Base-by-base conservation (phyloP, 2,329 filamentous ascomycete genomes). In the Ceratocystis smalleyi region DNA sequence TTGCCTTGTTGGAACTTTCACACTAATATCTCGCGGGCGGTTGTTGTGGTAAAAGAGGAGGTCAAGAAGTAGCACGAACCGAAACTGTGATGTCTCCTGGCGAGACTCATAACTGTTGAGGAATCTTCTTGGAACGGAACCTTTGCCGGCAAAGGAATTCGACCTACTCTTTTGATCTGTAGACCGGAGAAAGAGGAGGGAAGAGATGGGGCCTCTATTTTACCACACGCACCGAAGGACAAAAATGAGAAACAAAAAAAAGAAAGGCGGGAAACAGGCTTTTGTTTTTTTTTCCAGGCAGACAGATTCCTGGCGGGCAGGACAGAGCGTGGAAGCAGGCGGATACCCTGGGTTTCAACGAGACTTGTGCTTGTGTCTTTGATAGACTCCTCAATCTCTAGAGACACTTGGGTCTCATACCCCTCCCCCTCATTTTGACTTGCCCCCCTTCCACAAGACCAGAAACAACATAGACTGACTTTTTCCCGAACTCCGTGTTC, bases 401-500 rank as follows among this genome's bases (percentile, higher is more conserved):
- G 17, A 63, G 61, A 63, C 22, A 22, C 61, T 6, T 24, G 47
- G 19, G 47, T 24, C 22, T 10, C 4, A 15, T 19, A 19, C 2
- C 24, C 24, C 22, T n/a, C 47, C 47, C 51, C 54, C 54, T 35
- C 54, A 40, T 57, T 30, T 55, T 30, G 30, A 30, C 59, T 30
- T 61, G 35, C 49, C 24, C 43, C 43, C 19, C 43, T 30, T 43
- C 10, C 24, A 57, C 47, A 57, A 43, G 24, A 63, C 62, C 22
- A 57, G 62, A 63, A 43, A 60, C 43, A 64, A 61, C 57, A 60
- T 45, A 64, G 59, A 60, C 63, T 60, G 63, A 64, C 45, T 43
- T 64, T 64, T 64, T 64, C 35, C 55, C 51, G 54, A 55, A 59
- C 62, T n/a, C 27, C 47, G 51, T 19, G 62, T 63, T 55, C 61